A percentile compares a stretch with the other conserved stretches of the same genome.
Evolutionary conservation across 1,284 basidiomycete genomes (phyloP).

Genomic region (Salmacisia buchloeana): DNA sequence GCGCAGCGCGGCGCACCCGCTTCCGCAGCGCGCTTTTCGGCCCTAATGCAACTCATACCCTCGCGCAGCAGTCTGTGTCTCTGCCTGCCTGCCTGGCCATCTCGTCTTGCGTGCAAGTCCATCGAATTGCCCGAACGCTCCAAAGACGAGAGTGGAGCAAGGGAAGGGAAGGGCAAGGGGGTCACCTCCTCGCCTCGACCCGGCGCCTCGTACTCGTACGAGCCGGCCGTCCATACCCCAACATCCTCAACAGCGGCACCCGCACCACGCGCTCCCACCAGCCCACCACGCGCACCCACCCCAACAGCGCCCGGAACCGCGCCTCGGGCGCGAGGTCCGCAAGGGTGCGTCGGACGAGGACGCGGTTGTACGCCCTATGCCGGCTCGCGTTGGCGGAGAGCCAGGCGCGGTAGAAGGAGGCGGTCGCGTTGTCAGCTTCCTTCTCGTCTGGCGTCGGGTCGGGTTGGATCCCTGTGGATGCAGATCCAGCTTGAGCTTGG

Average conservation of each 20-base stretch:
- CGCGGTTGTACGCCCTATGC: constrained; percentile 41
- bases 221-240: background rate
- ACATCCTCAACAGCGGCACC: background rate
- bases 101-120: too few relatives aligned
- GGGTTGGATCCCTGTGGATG: background rate
- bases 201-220: background rate
- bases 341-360: constrained; percentile 34
- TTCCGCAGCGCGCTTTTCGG: too few relatives aligned
- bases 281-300: background rate
- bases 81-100: too few relatives aligned
- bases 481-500: background rate
- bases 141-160: too few relatives aligned
- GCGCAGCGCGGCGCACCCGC: too few relatives aligned
- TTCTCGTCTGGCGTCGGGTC: background rate
- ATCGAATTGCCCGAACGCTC: too few relatives aligned
- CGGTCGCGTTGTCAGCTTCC: constrained; percentile 9
- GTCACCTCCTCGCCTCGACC: background rate
- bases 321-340: constrained; percentile 25
- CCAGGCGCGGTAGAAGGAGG: constrained; percentile 46
- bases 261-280: constrained; percentile 4
- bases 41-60: too few relatives aligned
- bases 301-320: background rate
- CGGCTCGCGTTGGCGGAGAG: constrained; percentile 32
- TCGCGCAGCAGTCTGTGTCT: too few relatives aligned
- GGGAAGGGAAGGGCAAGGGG: background rate